Evolutionary conservation across 495 filamentous ascomycete genomes (phyloP).

Genomic region (Pyrenopolyporus hunteri): DNA sequence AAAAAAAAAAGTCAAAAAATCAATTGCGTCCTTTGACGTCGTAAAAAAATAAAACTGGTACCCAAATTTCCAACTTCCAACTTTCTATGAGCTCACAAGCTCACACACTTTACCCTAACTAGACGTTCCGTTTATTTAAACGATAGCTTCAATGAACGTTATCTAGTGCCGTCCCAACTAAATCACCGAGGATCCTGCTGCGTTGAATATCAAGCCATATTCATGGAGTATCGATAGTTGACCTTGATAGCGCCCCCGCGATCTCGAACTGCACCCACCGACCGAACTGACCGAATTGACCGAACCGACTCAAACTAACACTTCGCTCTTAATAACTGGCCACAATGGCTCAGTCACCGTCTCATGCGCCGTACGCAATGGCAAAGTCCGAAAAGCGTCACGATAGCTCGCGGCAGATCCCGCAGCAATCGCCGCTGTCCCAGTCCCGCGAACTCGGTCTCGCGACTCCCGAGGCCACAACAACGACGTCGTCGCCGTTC

Average conservation of each 20-base stretch:
- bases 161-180: too few relatives aligned
- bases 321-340: slow-evolving; percentile 3
- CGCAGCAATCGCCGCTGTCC: slow-evolving; percentile 45
- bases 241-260: neutral
- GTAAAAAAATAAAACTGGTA: neutral
- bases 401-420: slow-evolving; percentile 9
- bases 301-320: neutral
- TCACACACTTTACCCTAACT: neutral
- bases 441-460: slow-evolving; percentile 70
- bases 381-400: slow-evolving; percentile 15
- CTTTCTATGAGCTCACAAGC: neutral
- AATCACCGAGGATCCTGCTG: too few relatives aligned
- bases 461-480: slow-evolving; percentile 52
- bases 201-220: too few relatives aligned
- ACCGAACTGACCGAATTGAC: neutral
- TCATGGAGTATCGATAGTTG: slow-evolving; percentile 27
- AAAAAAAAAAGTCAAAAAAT: slow-evolving; percentile 32
- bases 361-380: slow-evolving; percentile 37
- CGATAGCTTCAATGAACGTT: neutral
- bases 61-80: slow-evolving; percentile 6
- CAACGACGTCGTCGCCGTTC: slow-evolving; percentile 53
- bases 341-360: slow-evolving; percentile 30
- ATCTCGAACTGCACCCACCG: neutral
- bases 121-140: neutral
- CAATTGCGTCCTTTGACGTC: slow-evolving; percentile 19